Evolutionary conservation across 192 early-diverging fungal species (phyloP).

Genomic region (Funneliformis mosseae): DNA sequence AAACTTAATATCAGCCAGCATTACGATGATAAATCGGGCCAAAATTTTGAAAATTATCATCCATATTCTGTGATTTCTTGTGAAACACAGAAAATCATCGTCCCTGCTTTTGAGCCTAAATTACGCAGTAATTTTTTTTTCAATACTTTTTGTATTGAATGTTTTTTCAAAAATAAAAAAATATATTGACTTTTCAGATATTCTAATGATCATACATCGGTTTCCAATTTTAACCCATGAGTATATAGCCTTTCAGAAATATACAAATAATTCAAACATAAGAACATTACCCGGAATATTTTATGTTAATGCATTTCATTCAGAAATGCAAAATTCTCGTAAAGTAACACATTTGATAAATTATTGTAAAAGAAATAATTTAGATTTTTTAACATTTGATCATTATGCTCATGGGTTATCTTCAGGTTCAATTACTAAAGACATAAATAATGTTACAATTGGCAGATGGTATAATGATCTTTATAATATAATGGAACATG

Average conservation of each 20-base stretch:
- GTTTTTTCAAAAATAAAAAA: too few relatives aligned
- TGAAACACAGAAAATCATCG: too few relatives aligned
- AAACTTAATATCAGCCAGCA: too few relatives aligned
- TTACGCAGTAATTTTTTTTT: too few relatives aligned
- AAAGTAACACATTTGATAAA: slow-evolving; percentile 5
- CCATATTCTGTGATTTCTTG: too few relatives aligned
- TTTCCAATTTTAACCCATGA: not conserved
- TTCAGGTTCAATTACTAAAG: slow-evolving; percentile 1
- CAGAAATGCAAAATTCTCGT: slow-evolving; percentile 14
- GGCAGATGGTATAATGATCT: slow-evolving; percentile 16
- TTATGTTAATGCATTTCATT: slow-evolving; percentile 15
- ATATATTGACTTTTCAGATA: too few relatives aligned
- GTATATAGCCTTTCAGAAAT: not conserved
- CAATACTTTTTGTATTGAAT: too few relatives aligned
- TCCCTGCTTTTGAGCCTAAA: too few relatives aligned
- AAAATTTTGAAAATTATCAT: too few relatives aligned
- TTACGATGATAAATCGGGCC: too few relatives aligned
- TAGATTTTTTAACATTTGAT: slow-evolving; percentile 20
- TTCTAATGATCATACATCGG: not conserved
- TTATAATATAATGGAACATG: slow-evolving; percentile 1
- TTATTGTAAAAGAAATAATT: not conserved
- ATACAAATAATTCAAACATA: not conserved
- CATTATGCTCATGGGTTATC: slow-evolving; percentile 23
- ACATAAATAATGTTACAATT: not conserved
- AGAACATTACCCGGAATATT: not conserved